Conservation (phyloP, 352 stramenopile species). For the Globisporangium alternatum region DNA sequence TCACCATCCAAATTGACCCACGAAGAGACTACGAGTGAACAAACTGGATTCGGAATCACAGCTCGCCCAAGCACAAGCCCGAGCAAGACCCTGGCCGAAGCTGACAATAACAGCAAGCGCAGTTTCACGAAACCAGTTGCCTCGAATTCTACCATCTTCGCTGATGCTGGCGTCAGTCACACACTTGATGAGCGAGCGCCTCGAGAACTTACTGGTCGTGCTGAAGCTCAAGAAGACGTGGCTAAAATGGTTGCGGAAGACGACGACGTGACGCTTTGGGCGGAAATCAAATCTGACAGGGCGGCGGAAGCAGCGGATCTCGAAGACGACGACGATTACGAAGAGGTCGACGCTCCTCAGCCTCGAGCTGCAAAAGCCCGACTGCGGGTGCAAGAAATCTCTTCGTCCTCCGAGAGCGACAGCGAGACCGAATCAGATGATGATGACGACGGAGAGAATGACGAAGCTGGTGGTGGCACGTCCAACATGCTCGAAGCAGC, state of each 20-base stretch:
- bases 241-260: not conserved
- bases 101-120: not conserved
- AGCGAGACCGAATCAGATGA: slow-evolving; percentile 26
- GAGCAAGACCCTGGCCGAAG: not conserved
- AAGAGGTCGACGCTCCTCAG: not conserved
- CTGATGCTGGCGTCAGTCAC: not conserved
- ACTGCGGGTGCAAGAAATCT: slow-evolving; percentile 7
- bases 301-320: not conserved
- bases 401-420: slow-evolving; percentile 34
- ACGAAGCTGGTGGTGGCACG: slow-evolving; percentile 8
- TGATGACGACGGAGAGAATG: slow-evolving; percentile 14
- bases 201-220: not conserved
- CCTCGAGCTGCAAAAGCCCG: not conserved
- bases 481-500: slow-evolving; percentile 59
- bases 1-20: not conserved
- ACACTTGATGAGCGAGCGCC: not conserved
- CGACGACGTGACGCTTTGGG: not conserved
- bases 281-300: not conserved
- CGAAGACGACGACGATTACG: not conserved
- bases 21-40: not conserved
- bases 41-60: not conserved
- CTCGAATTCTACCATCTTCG: not conserved
- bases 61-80: not conserved
- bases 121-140: not conserved
- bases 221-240: not conserved